Evolutionary conservation across 139 green algal species (phyloP), one percentile per base, ranked within the genome.

Genomic region (Chlorella sp.): DNA sequence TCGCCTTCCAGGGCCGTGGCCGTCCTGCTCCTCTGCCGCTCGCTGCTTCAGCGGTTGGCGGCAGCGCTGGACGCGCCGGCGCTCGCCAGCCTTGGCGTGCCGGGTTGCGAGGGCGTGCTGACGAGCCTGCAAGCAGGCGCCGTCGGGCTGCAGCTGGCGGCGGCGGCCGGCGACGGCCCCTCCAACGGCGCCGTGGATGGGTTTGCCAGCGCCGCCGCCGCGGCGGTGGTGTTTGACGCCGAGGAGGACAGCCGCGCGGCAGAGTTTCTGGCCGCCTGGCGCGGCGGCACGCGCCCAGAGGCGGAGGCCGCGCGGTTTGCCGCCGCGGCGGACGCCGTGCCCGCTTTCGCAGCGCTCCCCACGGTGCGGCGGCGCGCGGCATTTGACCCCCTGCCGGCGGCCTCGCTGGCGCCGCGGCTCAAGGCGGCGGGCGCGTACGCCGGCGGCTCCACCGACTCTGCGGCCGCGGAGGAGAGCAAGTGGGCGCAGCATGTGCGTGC

Each of bases 21-120:
- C n/a, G n/a, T 86, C 55, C 64, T 84, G 68, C 43, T 35, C 11
- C 31, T 86, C 9, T 79, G 71, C 55, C 50, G 56, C 35, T 66
- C 51, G 1, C 35, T 67, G 42, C 56, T 84, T 62, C 46, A 64
- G 23, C 59, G 43, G 41, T 62, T 86, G 58, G 78, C 77, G 8
- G 45, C 51, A 6, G 40, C 50, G 31, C 62, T 86, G 36, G 51
- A 38, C 3, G 45, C 53, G 43, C 71, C 56, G 17, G 43, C 33
- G n/a, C 53, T 86, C 40, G 42, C 46, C n/a, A 27, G 48, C 29
- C 48, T 76, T 8, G 61, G 55, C 8, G 63, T 71, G 19, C 48
- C 50, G 17, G 59, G 58, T 14, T 64, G 56, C 14, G 42, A 60
- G 23, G 51, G 40, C n/a, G 53, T 33, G 41, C 40, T 75, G 69